Evolutionary conservation across 2,329 filamentous ascomycete species (phyloP), one percentile per base, ranked within the genome.

Genomic region (Aureobasidium sp.): DNA sequence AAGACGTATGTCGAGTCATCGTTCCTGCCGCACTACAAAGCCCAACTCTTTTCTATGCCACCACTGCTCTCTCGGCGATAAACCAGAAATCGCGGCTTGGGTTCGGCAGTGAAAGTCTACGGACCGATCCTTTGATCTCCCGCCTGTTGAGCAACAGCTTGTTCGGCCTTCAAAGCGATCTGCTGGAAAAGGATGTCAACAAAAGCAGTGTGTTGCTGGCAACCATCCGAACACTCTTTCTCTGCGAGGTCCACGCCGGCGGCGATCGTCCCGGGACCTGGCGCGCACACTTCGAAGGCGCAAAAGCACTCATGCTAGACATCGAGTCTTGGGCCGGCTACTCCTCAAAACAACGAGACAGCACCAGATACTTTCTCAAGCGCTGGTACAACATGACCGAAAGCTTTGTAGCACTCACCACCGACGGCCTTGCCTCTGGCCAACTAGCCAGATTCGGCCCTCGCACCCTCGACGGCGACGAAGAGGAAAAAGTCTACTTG

Each of bases 371-470:
- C 39, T 63, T 60, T 33, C 39, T 63, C 42, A 53, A 52, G n/a
- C 35, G 61, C 27, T 63, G 61, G 61, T 63, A 63, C 39, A 63
- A 60, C 56, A 63, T 59, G 53, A 63, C 61, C 15, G 61, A 63
- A 22, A 52, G 44, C 14, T 53, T 63, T 37, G 61, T 63, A 24
- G 61, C 61, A 4, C 48, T 63, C 3, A 63, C 61, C 3, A 48
- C 52, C 5, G 61, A 63, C 11, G 53, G 61, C 5, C 56, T 63
- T 3, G 53, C 53, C 17, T 42, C 39, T 8, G 61, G 61, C 24
- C 53, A 62, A 44, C 42, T 63, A 2, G 61, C 61, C 4, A 47
- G 61, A 39, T 60, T 63, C 15, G 48, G 39, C 5, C 27, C 45
- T 14, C 45, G 40, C 11, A 47, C 48, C n/a, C 15, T 60, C 7